Evolutionary conservation across 2,329 filamentous ascomycete genomes (phyloP).

Genomic region (Leptographium radiaticola): DNA sequence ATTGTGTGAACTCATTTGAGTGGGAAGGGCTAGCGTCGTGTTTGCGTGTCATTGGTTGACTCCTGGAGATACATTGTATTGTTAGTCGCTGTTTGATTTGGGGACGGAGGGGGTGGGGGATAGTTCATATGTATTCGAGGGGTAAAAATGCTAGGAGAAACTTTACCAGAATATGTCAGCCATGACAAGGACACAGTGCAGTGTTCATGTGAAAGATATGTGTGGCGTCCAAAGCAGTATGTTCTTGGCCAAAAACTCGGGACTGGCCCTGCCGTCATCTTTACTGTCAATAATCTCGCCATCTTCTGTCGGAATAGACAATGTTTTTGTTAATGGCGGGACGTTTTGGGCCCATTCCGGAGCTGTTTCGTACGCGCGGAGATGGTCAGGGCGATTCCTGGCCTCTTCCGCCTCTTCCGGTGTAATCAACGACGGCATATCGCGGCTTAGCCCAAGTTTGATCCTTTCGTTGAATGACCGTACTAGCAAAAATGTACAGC

Average conservation of each 20-base stretch:
- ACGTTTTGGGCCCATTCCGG: background rate
- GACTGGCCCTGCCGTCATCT: background rate
- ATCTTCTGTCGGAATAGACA: slow-evolving; percentile 2
- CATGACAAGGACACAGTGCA: too few species aligned
- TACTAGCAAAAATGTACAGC: slow-evolving; percentile 3
- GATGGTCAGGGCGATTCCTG: slow-evolving; percentile 1
- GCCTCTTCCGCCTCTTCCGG: slow-evolving; percentile 2
- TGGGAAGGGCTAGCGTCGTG: too few species aligned
- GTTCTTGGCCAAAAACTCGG: slow-evolving; percentile 3
- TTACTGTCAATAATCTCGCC: background rate
- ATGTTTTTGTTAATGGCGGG: background rate
- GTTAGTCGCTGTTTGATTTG: too few species aligned
- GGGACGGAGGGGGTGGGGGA: too few species aligned
- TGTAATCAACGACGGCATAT: slow-evolving; percentile 1
- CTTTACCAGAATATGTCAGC: too few species aligned
- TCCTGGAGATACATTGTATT: too few species aligned
- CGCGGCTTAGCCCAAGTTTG: slow-evolving; percentile 1
- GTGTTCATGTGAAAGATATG: slow-evolving; percentile 3
- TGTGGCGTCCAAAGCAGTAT: slow-evolving; percentile 5
- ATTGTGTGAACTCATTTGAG: too few species aligned
- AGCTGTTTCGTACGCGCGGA: background rate
- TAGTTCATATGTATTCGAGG: too few species aligned
- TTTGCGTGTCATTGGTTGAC: too few species aligned
- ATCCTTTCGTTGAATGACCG: slow-evolving; percentile 3
- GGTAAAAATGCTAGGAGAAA: too few species aligned